Percentiles rank a stretch among this genome's conserved stretches.
Evolutionary conservation across 768 basidiomycete genomes (phyloP).

Genomic region (Amanita polypyramis): DNA sequence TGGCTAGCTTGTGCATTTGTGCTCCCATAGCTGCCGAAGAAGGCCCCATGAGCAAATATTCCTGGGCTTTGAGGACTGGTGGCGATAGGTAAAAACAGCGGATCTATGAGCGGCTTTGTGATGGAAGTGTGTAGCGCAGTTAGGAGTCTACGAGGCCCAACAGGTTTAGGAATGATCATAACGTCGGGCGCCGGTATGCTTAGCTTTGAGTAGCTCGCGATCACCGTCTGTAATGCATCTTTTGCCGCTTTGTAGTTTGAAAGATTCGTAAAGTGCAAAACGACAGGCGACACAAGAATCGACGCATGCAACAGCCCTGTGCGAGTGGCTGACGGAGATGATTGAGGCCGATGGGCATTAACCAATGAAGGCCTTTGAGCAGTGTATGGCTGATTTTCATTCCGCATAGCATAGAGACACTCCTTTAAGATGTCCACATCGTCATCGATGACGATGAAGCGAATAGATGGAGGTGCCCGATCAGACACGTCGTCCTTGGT

Average conservation of each 20-base stretch:
- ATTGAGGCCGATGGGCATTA: conserved; percentile 61
- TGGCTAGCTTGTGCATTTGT: not conserved
- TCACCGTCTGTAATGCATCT: conserved; percentile 68
- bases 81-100: conserved; percentile 90
- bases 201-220: conserved; percentile 35
- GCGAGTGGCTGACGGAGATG: conserved; percentile 70
- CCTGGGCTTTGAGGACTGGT: conserved; percentile 81
- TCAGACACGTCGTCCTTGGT: not conserved
- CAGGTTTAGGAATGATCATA: conserved; percentile 96
- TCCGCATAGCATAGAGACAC: conserved; percentile 57
- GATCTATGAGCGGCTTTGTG: conserved; percentile 79
- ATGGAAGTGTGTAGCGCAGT: conserved; percentile 89
- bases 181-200: conserved; percentile 65
- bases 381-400: conserved; percentile 35
- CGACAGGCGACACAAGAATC: conserved; percentile 33
- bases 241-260: conserved; percentile 83
- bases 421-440: conserved; percentile 73
- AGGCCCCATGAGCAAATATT: conserved; percentile 27
- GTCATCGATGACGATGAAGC: conserved; percentile 87
- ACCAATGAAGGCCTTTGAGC: conserved; percentile 53
- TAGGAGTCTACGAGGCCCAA: conserved; percentile 86
- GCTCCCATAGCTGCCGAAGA: conserved; percentile 29
- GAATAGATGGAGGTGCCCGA: conserved; percentile 18
- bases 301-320: conserved; percentile 22
- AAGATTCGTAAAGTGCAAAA: conserved; percentile 88